Evolutionary conservation across 495 filamentous ascomycete genomes (phyloP), one percentile per base, ranked within the genome.

Genomic region (Poronia punctata): DNA sequence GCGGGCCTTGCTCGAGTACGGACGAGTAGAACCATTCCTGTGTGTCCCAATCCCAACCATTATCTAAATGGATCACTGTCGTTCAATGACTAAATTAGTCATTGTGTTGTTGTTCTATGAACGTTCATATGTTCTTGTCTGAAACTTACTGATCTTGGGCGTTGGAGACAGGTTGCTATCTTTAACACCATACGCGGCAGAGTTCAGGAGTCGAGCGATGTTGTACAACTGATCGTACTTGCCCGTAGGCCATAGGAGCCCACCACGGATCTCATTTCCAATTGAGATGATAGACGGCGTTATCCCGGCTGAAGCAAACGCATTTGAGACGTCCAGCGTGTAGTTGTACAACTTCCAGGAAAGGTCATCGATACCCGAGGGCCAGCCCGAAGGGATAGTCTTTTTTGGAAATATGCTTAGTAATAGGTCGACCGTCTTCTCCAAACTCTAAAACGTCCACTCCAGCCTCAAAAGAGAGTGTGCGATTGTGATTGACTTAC

Each of bases 201-300:
- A 80, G 58, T 79, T 73, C 4, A 85, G 65, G 16, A 84, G 56
- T 3, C 56, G 59, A 0, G 77, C 80, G 41, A 84, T 74, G 55
- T 82, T 83, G 37, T 49, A 40, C 2, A 37, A 38, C 29, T 56
- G 44, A 7, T 31, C 46, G 40, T 71, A 79, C 44, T 64, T 71
- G 7, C 80, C 80, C 0, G 78, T 70, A 0, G 82, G 82, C 72
- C 76, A 80, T 37, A 84, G 67, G 5, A 86, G 56, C 1, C 82
- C 80, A 4, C 59, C 54, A 2, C 74, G 68, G 46, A 86, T 85
- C 43, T 84, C 82, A 50, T 84, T 86, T 29, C 80, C 80, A 48
- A 85, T 78, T 3, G 79, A 82, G 22, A 85, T 64, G 15, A 85
- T 76, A 6, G 63, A 65, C 8, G 81, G 69, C n/a, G 69, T 56